Evolutionary conservation across 2,329 filamentous ascomycete genomes (phyloP).

Genomic region (Aspergillus intermedius): DNA sequence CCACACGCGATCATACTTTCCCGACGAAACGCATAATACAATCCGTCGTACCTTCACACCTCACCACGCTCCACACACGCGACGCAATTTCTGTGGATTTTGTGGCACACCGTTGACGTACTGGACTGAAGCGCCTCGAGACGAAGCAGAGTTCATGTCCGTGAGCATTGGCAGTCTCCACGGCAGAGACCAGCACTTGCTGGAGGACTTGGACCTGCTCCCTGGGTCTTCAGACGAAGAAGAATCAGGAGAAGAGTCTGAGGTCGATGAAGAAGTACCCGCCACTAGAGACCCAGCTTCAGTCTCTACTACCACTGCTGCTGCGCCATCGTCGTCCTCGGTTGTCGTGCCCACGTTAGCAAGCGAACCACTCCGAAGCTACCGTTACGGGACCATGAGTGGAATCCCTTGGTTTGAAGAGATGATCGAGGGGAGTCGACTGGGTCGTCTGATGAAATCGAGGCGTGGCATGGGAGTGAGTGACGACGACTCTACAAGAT

Average conservation of each 20-base stretch:
- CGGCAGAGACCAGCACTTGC: slow-evolving; percentile 61
- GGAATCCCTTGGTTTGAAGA: slow-evolving; percentile 81
- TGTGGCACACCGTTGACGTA: slow-evolving; percentile 80
- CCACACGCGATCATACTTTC: slow-evolving; percentile 65
- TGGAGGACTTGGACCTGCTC: slow-evolving; percentile 71
- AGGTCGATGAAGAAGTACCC: slow-evolving; percentile 29
- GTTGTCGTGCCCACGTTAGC: slow-evolving; percentile 16
- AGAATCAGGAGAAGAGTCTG: slow-evolving; percentile 22
- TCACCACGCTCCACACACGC: slow-evolving; percentile 50
- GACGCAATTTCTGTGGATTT: slow-evolving; percentile 82
- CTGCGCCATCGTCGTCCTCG: slow-evolving; percentile 7
- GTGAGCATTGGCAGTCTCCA: slow-evolving; percentile 73
- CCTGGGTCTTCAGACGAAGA: slow-evolving; percentile 32
- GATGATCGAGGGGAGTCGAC: slow-evolving; percentile 66
- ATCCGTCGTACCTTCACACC: slow-evolving; percentile 65
- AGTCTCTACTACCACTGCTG: slow-evolving; percentile 6
- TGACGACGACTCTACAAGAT: slow-evolving; percentile 56
- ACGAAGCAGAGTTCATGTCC: slow-evolving; percentile 71
- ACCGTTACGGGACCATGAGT: slow-evolving; percentile 33
- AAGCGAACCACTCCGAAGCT: slow-evolving; percentile 23
- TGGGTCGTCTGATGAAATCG: slow-evolving; percentile 61
- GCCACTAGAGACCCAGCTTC: slow-evolving; percentile 14
- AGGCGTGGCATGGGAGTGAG: slow-evolving; percentile 54
- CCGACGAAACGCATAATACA: slow-evolving; percentile 64
- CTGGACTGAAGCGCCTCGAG: slow-evolving; percentile 68